Conservation (phyloP, 2,329 filamentous ascomycete species). For the Microsporum ferrugineum region DNA sequence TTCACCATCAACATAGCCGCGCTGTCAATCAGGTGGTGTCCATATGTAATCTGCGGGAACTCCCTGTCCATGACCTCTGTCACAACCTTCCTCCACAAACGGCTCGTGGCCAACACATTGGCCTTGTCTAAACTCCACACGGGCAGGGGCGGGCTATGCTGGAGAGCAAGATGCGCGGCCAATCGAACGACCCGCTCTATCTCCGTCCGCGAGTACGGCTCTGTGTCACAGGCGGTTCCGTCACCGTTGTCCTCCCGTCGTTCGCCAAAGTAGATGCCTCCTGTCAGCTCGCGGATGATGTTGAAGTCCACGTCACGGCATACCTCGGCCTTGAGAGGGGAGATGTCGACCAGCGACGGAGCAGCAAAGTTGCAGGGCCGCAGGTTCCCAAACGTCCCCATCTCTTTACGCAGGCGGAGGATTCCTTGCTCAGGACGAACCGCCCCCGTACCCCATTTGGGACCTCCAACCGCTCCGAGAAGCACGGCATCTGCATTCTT, state of each 20-base stretch:
- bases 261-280: constrained; percentile 92
- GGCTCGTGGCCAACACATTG: constrained; percentile 81
- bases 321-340: constrained; percentile 74
- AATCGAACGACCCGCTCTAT: constrained; percentile 79
- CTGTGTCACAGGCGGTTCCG: constrained; percentile 66
- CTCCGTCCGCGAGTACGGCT: constrained; percentile 74
- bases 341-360: constrained; percentile 68
- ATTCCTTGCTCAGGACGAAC: constrained; percentile 90
- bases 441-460: constrained; percentile 81
- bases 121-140: constrained; percentile 64
- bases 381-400: constrained; percentile 88
- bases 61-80: constrained; percentile 75
- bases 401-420: constrained; percentile 81
- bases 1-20: constrained; percentile 98
- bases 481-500: constrained; percentile 81
- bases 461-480: constrained; percentile 88
- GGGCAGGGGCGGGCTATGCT: constrained; percentile 52
- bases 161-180: constrained; percentile 62
- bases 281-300: constrained; percentile 83
- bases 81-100: constrained; percentile 81
- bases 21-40: constrained; percentile 86
- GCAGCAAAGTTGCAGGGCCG: constrained; percentile 93
- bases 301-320: constrained; percentile 84
- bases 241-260: constrained; percentile 65
- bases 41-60: constrained; percentile 73